Evolutionary conservation across 2,329 filamentous ascomycete species (phyloP).

Genomic region (Lachnellula subtilissima): DNA sequence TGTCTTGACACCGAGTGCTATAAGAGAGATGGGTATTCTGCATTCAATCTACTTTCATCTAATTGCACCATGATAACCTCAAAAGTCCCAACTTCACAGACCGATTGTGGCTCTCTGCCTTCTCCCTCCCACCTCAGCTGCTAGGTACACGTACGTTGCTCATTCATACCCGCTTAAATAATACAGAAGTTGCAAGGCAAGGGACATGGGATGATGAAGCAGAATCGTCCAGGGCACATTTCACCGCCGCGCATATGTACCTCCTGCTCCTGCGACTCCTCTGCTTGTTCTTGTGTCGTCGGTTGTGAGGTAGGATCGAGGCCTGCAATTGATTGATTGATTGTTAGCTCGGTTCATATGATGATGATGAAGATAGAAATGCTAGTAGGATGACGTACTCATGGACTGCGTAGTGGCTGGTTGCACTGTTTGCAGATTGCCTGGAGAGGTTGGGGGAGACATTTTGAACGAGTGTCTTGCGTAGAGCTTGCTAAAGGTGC

Average conservation of each 20-base stretch:
- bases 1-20: no score
- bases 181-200: background rate
- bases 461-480: background rate
- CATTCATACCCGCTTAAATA: background rate
- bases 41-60: no score
- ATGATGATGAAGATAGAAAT: background rate
- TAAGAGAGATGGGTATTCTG: no score
- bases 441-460: background rate
- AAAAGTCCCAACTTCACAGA: no score
- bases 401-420: constrained; percentile 9
- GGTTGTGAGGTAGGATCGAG: constrained; percentile 2
- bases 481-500: background rate
- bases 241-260: constrained; percentile 30
- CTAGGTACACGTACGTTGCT: no score
- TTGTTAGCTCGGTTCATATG: background rate
- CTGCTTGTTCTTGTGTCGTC: background rate
- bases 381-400: constrained; percentile 6
- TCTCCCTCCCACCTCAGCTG: no score
- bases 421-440: constrained; percentile 10
- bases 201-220: constrained; percentile 31
- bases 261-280: constrained; percentile 15
- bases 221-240: constrained; percentile 34
- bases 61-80: no score
- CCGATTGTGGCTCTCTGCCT: no score
- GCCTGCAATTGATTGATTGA: background rate